Conservation (phyloP, 495 filamentous ascomycete species). For the Aspergillus hancockii region DNA sequence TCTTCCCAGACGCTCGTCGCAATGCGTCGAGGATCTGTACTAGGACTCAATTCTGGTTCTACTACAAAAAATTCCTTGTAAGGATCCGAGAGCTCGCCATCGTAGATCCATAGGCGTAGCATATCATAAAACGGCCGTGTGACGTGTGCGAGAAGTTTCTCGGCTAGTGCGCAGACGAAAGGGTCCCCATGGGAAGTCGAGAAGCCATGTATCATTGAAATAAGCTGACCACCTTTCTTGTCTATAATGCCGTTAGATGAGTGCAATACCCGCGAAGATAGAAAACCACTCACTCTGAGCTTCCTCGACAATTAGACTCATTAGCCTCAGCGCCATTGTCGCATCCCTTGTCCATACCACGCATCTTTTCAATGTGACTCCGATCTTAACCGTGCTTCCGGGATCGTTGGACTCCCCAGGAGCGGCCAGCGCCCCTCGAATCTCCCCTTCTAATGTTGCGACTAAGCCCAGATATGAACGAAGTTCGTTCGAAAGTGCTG, state of each 20-base stretch:
- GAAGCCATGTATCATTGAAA: constrained; percentile 90
- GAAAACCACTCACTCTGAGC: constrained; percentile 60
- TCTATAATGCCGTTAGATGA: constrained; percentile 36
- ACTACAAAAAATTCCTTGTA: constrained; percentile 95
- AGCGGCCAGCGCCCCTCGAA: constrained; percentile 70
- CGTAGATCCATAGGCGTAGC: constrained; percentile 95
- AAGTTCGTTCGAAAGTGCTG: constrained; percentile 81
- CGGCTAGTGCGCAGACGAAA: constrained; percentile 90
- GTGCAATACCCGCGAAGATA: background rate
- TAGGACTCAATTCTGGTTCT: constrained; percentile 59
- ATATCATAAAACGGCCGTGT: constrained; percentile 98
- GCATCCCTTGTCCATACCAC: constrained; percentile 97
- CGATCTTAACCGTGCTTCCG: constrained; percentile 73
- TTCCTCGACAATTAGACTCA: constrained; percentile 93
- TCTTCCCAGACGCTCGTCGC: constrained; percentile 96
- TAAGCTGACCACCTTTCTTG: constrained; percentile 89
- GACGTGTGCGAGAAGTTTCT: constrained; percentile 84
- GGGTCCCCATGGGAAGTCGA: constrained; percentile 93
- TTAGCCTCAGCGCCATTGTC: constrained; percentile 91
- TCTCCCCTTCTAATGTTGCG: constrained; percentile 91
- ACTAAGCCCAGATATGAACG: constrained; percentile 91
- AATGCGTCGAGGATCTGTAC: constrained; percentile 58
- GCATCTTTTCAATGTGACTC: constrained; percentile 94
- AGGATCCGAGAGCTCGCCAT: constrained; percentile 94
- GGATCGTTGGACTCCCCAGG: constrained; percentile 65